These are phyloP conservation scores for Gracilaria domingensis DNA, from an alignment of 23 red algal genomes.

Conservation along the genomic window DNA sequence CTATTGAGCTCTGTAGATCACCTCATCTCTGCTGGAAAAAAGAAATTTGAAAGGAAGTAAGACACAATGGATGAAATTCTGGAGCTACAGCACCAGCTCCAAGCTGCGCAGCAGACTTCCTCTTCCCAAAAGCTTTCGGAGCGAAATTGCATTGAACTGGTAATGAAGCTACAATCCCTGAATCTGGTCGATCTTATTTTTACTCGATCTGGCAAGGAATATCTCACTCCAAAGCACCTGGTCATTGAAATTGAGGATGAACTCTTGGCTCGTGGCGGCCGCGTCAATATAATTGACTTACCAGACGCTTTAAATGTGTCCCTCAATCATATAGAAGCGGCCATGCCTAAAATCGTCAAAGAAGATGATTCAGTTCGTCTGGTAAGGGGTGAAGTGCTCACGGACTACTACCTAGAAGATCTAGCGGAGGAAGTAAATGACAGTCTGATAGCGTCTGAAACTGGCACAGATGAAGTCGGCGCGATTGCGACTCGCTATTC, in stretches of 20 bases:
- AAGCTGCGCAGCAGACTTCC: slow-evolving; percentile 49
- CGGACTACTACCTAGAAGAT: slow-evolving; percentile 53
- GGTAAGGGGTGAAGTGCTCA: slow-evolving; percentile 66
- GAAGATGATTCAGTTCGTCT: slow-evolving; percentile 42
- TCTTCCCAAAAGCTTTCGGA: slow-evolving; percentile 66
- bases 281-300: slow-evolving; percentile 74
- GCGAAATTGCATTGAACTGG: slow-evolving; percentile 77
- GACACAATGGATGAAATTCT: slow-evolving; percentile 75
- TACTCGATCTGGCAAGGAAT: slow-evolving; percentile 73
- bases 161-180: slow-evolving; percentile 74
- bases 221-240: slow-evolving; percentile 66
- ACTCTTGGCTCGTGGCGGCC: slow-evolving; percentile 62
- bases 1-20: not conserved
- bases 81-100: slow-evolving; percentile 62
- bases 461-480: slow-evolving; percentile 57
- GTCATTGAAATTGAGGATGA: slow-evolving; percentile 67
- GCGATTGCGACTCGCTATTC: slow-evolving; percentile 54
- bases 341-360: slow-evolving; percentile 45
- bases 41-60: not conserved
- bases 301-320: slow-evolving; percentile 68
- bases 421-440: slow-evolving; percentile 73
- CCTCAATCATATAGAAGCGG: slow-evolving; percentile 58
- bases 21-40: not conserved
- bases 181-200: slow-evolving; percentile 72
- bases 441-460: slow-evolving; percentile 41